Conservation (phyloP, 2,329 filamentous ascomycete species). For the Magnaporthiopsis rhizophila region DNA sequence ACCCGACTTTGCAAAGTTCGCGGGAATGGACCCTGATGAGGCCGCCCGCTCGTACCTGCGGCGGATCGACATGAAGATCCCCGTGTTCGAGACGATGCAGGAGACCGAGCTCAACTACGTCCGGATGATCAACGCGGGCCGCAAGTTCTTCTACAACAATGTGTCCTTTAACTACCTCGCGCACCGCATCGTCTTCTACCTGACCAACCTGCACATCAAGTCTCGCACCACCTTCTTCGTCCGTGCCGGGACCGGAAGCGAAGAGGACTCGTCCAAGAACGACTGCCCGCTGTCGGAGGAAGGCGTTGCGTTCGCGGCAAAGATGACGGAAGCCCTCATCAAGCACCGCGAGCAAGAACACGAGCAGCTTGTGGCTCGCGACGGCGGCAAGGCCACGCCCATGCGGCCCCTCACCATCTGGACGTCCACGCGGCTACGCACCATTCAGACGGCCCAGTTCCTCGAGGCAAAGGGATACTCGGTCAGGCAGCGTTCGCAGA, state of each 20-base stretch:
- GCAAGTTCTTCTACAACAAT: slow-evolving; percentile 92
- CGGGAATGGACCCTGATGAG: slow-evolving; percentile 84
- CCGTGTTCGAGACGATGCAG: slow-evolving; percentile 93
- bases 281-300: slow-evolving; percentile 78
- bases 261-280: slow-evolving; percentile 85
- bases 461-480: slow-evolving; percentile 75
- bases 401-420: slow-evolving; percentile 76
- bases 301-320: slow-evolving; percentile 71
- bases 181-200: slow-evolving; percentile 95
- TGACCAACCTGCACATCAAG: slow-evolving; percentile 97
- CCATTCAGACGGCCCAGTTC: slow-evolving; percentile 80
- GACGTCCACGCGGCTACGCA: slow-evolving; percentile 87
- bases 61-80: slow-evolving; percentile 86
- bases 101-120: slow-evolving; percentile 93
- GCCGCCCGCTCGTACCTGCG: slow-evolving; percentile 86
- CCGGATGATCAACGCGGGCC: slow-evolving; percentile 98
- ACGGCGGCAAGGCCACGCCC: slow-evolving; percentile 52
- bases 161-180: slow-evolving; percentile 94
- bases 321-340: slow-evolving; percentile 78
- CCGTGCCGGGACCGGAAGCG: slow-evolving; percentile 75
- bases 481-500: slow-evolving; percentile 85
- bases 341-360: slow-evolving; percentile 79
- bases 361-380: slow-evolving; percentile 57
- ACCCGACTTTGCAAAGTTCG: slow-evolving; percentile 48
- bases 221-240: slow-evolving; percentile 89